Conservation (phyloP, 257 asterid genomes). For the Anisodus acutangulus region DNA sequence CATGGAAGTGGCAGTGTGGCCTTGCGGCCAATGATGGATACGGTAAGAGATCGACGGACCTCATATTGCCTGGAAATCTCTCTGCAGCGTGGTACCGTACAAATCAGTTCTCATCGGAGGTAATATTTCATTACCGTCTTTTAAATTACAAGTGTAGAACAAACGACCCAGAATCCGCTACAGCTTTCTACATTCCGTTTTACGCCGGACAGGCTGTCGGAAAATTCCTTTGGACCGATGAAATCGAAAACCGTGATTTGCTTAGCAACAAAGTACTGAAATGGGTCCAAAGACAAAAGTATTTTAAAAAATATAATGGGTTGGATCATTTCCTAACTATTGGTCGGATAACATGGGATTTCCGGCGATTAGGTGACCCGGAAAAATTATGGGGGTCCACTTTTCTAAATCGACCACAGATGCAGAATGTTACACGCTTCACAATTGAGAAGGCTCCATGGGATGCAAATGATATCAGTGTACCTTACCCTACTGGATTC, state of each 20-base stretch:
- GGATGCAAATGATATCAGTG: constrained; percentile 68
- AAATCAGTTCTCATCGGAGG: constrained; percentile 73
- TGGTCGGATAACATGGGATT: constrained; percentile 82
- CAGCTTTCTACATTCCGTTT: constrained; percentile 91
- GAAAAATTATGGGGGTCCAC: constrained; percentile 75
- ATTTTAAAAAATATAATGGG: constrained; percentile 67
- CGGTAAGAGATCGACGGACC: constrained; percentile 58
- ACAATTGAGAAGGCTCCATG: constrained; percentile 73
- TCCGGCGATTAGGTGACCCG: constrained; percentile 65
- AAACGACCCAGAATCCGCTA: constrained; percentile 65
- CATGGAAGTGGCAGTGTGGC: constrained; percentile 94
- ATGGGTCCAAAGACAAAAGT: constrained; percentile 61
- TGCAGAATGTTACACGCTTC: constrained; percentile 63
- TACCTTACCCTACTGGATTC: constrained; percentile 92
- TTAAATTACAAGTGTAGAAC: constrained; percentile 74
- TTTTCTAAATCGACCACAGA: constrained; percentile 65
- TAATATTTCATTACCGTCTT: constrained; percentile 68
- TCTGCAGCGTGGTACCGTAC: constrained; percentile 84
- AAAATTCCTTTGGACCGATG: constrained; percentile 60
- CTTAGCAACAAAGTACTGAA: constrained; percentile 62
- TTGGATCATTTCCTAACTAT: constrained; percentile 79
- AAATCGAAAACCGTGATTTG: constrained; percentile 57
- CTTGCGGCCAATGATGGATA: constrained; percentile 73
- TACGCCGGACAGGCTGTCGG: constrained; percentile 84
- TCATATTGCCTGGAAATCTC: constrained; percentile 57